Percentiles rank a stretch among this genome's conserved stretches.
Conservation (phyloP, 176 grass and related monocot genomes). For the Oryza meridionalis region DNA sequence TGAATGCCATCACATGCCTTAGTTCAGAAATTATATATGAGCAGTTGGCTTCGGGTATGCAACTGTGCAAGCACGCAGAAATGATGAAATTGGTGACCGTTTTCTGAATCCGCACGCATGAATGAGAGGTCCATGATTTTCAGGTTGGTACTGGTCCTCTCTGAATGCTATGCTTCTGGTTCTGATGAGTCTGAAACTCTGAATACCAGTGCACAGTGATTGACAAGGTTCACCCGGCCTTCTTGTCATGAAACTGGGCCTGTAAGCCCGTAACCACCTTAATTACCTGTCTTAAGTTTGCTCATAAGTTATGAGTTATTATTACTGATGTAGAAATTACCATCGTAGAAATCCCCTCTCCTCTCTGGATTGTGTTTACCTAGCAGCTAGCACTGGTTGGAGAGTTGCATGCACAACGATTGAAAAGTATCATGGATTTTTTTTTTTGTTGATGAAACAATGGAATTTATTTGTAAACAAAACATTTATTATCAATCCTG, state of each 20-base stretch:
- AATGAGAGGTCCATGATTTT: conserved; percentile 36
- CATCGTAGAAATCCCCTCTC: no score
- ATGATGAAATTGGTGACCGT: conserved; percentile 24
- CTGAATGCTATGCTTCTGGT: not conserved
- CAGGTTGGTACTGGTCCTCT: conserved; percentile 36
- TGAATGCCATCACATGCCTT: conserved; percentile 31
- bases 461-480: no score
- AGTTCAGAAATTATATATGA: conserved; percentile 24
- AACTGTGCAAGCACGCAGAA: conserved; percentile 24
- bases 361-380: no score
- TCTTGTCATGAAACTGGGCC: not conserved
- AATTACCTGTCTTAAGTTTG: no score
- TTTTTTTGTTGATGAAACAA: no score
- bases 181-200: not conserved
- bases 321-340: no score
- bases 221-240: conserved; percentile 20
- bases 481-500: no score
- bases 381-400: no score
- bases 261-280: not conserved
- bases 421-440: no score
- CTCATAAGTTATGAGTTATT: no score
- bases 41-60: conserved; percentile 36
- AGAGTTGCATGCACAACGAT: no score
- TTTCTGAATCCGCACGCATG: conserved; percentile 55
- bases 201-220: conserved; percentile 15